Percentiles rank a stretch among this genome's conserved stretches.
phyloP scores from a whole-genome alignment of 2,329 filamentous ascomycete genomes.

The Diaporthe eres region DNA sequence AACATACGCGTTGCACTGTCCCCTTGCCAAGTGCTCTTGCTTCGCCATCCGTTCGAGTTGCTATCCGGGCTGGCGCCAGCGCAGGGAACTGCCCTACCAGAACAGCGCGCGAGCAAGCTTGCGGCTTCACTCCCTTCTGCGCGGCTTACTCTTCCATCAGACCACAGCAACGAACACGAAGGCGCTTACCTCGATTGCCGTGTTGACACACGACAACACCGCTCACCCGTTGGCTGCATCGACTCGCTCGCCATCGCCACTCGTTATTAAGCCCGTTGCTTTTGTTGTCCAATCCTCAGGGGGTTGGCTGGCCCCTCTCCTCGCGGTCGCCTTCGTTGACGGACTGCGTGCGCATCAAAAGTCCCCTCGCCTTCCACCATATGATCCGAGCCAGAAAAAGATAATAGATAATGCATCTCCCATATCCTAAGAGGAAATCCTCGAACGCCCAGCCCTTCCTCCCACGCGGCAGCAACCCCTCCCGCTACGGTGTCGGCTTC shows the following conservation, averaged over 20 bases:
- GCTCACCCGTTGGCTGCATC: slow-evolving; percentile 6
- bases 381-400: not conserved
- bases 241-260: slow-evolving; percentile 6
- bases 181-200: not conserved
- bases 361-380: not conserved
- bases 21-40: slow-evolving; percentile 19
- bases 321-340: slow-evolving; percentile 38
- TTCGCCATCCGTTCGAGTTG: not conserved
- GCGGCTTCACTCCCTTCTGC: not conserved
- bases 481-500: slow-evolving; percentile 22
- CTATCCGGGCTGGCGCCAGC: not conserved
- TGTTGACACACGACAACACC: not conserved
- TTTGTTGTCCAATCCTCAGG: slow-evolving; percentile 2
- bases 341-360: not conserved
- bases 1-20: not conserved
- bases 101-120: not conserved
- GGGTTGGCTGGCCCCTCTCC: slow-evolving; percentile 16
- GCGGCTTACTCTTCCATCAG: slow-evolving; percentile 14
- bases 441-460: slow-evolving; percentile 82
- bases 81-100: not conserved
- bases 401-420: slow-evolving; percentile 81
- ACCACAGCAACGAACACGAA: slow-evolving; percentile 8
- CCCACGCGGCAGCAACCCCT: slow-evolving; percentile 58
- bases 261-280: not conserved
- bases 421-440: slow-evolving; percentile 87